These are phyloP conservation scores for Microbotryum saponariae DNA, from an alignment of 1,284 basidiomycete genomes.

Conservation along the genomic window DNA sequence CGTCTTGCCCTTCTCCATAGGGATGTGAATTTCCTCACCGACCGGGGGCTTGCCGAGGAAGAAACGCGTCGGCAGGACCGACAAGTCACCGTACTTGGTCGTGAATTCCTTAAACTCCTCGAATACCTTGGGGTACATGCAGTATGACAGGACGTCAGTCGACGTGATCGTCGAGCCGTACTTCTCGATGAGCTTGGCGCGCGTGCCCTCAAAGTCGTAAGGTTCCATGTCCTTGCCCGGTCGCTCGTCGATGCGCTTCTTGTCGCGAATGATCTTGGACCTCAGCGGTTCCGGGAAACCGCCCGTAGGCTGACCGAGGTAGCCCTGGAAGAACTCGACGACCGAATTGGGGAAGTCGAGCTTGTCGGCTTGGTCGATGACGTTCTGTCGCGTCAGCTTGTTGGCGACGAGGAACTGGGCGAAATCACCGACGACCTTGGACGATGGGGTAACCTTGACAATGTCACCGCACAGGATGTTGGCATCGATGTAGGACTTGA, in stretches of 20 bases:
- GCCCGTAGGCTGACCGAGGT: slow-evolving; percentile 91
- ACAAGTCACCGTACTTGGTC: slow-evolving; percentile 91
- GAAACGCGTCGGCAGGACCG: slow-evolving; percentile 91
- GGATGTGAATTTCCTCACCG: slow-evolving; percentile 92
- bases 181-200: slow-evolving; percentile 81
- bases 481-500: slow-evolving; percentile 98
- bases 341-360: slow-evolving; percentile 85
- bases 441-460: slow-evolving; percentile 98
- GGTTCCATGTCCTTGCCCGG: slow-evolving; percentile 82
- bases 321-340: slow-evolving; percentile 56
- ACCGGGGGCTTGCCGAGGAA: slow-evolving; percentile 88
- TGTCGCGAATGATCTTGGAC: slow-evolving; percentile 83
- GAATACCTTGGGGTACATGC: slow-evolving; percentile 95
- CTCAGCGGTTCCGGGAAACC: slow-evolving; percentile 98
- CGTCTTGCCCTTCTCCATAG: slow-evolving; percentile 95
- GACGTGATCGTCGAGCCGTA: slow-evolving; percentile 92
- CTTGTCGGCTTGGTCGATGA: slow-evolving; percentile 72
- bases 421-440: slow-evolving; percentile 98
- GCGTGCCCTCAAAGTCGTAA: slow-evolving; percentile 86
- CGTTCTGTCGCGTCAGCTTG: slow-evolving; percentile 75
- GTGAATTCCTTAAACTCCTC: slow-evolving; percentile 94
- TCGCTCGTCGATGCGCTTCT: slow-evolving; percentile 83
- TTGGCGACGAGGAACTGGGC: slow-evolving; percentile 82
- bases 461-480: slow-evolving; percentile 96
- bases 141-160: slow-evolving; percentile 86